Base-by-base conservation (phyloP, 352 stramenopile genomes). In the Phytopythium montanum region DNA sequence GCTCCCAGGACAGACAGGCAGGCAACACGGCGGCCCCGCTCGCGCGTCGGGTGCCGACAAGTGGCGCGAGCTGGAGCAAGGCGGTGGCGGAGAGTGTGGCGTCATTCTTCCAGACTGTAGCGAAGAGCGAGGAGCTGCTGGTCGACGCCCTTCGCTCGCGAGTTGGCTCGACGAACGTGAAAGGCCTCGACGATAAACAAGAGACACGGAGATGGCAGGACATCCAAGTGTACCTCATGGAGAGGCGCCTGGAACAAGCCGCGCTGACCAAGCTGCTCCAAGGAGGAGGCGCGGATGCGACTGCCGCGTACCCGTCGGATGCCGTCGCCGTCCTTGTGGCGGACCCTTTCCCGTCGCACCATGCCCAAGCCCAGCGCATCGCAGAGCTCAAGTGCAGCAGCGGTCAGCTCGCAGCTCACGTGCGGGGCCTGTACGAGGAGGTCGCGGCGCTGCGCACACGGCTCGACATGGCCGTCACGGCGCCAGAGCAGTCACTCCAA, bases 141-240 rank as follows among this genome's bases (percentile, higher is more conserved):
- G n/a, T n/a, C n/a, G n/a, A n/a, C n/a, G n/a, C n/a, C n/a, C n/a
- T n/a, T n/a, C n/a, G n/a, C n/a, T n/a, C n/a, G n/a, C n/a, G n/a
- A n/a, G n/a, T n/a, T n/a, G n/a, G n/a, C n/a, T n/a, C n/a, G n/a
- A n/a, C n/a, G n/a, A n/a, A n/a, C n/a, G n/a, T n/a, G n/a, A n/a
- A n/a, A n/a, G n/a, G n/a, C n/a, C n/a, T n/a, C n/a, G n/a, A n/a
- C n/a, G n/a, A n/a, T n/a, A n/a, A n/a, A n/a, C n/a, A n/a, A n/a
- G n/a, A n/a, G n/a, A n/a, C n/a, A n/a, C n/a, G n/a, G n/a, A n/a
- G 45, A 29, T 31, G 23, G 45, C 48, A 54, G 48, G 26, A 39
- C 13, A 8, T 54, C 14, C 26, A 34, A 18, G 48, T 54, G 6
- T 54, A 54, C 48, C 10, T 39, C 16, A 13, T 4, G 2, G 48